Base-by-base conservation (phyloP, 768 basidiomycete genomes). In the Crassisporium funariophilum region DNA sequence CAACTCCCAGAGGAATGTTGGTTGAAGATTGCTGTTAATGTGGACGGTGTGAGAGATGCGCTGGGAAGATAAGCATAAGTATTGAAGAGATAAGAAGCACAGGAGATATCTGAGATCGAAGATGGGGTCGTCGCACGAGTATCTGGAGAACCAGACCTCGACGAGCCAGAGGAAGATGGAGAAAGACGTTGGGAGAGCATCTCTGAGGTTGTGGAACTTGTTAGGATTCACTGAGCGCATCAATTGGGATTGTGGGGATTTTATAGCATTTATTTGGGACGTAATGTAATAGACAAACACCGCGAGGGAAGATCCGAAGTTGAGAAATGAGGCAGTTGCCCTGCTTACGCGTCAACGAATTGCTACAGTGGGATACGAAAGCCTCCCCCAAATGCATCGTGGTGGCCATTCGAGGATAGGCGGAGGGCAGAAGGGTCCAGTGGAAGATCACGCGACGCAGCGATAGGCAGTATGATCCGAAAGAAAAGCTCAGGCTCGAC, bases 41-140 rank as follows among this genome's bases (percentile, higher is more conserved):
- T 36, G 6, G 55, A 49, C 0, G 67, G 47, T 3, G 53, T 36
- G 17, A 65, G 39, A 21, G 36, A 46, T 29, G 53, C 29, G 34
- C 47, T 46, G 22, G 56, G 44, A 43, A 69, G 44, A 29, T 60
- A 61, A 35, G 66, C 59, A 34, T 59, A 67, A 27, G 44, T 62
- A 10, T 35, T 19, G 6, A 63, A 58, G 33, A 49, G 19, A 44
- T 44, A 39, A 8, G 47, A 25, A 27, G 54, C 50, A 9, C 36
- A 44, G 4, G 44, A 54, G 38, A 47, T 44, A 16, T 67, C 62
- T 9, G 42, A 46, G 22, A 24, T 27, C 35, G 54, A 62, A 13
- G 65, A 65, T 1, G 72, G 70, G 2, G 70, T 66, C 4, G 66
- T 66, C 11, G 66, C 67, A 23, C 71, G 62, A 19, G 69, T 71